phyloP scores from a whole-genome alignment of 768 basidiomycete species.

The Kwoniella bestiolae region DNA sequence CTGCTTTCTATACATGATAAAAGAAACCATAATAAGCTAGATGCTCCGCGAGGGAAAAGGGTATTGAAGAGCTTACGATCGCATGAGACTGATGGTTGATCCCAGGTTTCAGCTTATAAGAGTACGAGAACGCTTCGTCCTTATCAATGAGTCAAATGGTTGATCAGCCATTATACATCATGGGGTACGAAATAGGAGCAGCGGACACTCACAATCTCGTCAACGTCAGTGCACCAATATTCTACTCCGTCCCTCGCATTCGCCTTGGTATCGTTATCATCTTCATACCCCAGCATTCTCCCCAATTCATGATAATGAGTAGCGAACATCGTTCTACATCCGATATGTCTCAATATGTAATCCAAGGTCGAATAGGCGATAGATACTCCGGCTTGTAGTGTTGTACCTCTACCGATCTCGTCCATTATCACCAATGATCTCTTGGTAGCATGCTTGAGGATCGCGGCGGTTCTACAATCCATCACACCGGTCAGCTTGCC shows the following conservation, averaged over 20 bases:
- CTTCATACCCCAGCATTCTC: slow-evolving; percentile 67
- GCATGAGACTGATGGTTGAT: slow-evolving; percentile 89
- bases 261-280: neutral
- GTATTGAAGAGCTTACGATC: slow-evolving; percentile 36
- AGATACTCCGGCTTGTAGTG: slow-evolving; percentile 85
- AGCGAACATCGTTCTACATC: slow-evolving; percentile 89
- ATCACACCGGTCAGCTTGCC: no score
- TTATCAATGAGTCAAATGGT: slow-evolving; percentile 48
- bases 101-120: slow-evolving; percentile 77
- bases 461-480: slow-evolving; percentile 87
- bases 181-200: neutral
- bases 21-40: neutral
- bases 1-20: slow-evolving; percentile 69
- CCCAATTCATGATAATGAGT: slow-evolving; percentile 98
- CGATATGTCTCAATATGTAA: slow-evolving; percentile 70
- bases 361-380: slow-evolving; percentile 91
- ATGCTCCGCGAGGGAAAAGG: neutral
- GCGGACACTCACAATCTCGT: slow-evolving; percentile 68
- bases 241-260: slow-evolving; percentile 62
- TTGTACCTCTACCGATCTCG: slow-evolving; percentile 96
- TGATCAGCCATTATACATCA: neutral
- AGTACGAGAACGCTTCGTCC: slow-evolving; percentile 81
- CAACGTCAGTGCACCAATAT: slow-evolving; percentile 88
- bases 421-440: slow-evolving; percentile 98
- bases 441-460: slow-evolving; percentile 79